Percentiles rank a stretch among this genome's conserved stretches.
These are phyloP conservation scores for Oryza meyeriana DNA, from an alignment of 176 grass and related monocot genomes.

Conservation along the genomic window DNA sequence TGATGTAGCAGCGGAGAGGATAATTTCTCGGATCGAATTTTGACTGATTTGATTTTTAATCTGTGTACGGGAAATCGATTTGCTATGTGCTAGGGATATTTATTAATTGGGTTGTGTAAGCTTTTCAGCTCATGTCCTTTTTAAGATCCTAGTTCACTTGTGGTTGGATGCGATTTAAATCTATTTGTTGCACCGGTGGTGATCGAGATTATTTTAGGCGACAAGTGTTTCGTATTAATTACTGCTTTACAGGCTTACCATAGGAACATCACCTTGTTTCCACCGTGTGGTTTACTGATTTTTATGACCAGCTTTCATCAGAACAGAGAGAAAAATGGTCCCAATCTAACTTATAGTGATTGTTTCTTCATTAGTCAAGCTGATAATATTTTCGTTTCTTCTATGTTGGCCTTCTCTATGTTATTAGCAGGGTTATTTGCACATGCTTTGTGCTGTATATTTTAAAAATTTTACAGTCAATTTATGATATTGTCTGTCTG, in stretches of 20 bases:
- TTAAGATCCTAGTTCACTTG: background rate
- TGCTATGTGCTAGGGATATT: background rate
- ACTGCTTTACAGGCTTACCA: background rate
- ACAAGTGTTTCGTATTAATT: background rate
- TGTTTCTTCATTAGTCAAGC: background rate
- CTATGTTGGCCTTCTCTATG: background rate
- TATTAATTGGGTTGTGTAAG: background rate
- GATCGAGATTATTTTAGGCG: background rate
- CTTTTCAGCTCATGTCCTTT: background rate
- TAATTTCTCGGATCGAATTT: background rate
- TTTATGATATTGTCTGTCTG: background rate
- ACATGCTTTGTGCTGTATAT: background rate
- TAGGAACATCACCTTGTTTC: background rate
- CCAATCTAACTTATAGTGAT: background rate
- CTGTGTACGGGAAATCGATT: background rate
- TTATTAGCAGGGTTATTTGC: background rate
- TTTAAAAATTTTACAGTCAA: background rate
- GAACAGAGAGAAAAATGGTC: background rate
- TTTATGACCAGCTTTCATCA: background rate
- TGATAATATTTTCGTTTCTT: background rate
- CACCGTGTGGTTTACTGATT: background rate
- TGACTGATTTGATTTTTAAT: background rate
- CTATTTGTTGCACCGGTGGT: background rate
- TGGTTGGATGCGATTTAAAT: slow-evolving; percentile 12
- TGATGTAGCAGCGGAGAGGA: background rate